Evolutionary conservation across 257 asterid species (phyloP).

Genomic region (Ilex aquifolium): DNA sequence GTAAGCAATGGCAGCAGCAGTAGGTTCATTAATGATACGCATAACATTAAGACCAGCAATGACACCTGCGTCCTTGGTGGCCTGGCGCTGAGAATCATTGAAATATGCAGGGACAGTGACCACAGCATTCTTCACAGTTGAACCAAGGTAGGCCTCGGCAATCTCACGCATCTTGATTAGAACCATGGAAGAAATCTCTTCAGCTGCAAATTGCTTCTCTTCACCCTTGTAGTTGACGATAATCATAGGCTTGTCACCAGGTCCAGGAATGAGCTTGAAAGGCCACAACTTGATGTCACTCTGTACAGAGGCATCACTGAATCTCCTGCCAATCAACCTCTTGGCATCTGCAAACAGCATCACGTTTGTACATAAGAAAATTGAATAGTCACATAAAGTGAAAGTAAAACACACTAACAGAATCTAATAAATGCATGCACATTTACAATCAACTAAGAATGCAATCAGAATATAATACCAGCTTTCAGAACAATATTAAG

Average conservation of each 20-base stretch:
- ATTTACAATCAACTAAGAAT: too few relatives aligned
- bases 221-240: constrained; percentile 44
- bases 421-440: too few relatives aligned
- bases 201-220: constrained; percentile 53
- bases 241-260: constrained; percentile 50
- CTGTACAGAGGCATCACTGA: constrained; percentile 42
- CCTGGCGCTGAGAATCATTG: constrained; percentile 49
- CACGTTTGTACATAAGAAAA: too few relatives aligned
- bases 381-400: too few relatives aligned
- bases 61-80: constrained; percentile 52
- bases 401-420: too few relatives aligned
- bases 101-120: constrained; percentile 55
- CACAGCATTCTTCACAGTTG: constrained; percentile 38
- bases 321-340: constrained; percentile 49
- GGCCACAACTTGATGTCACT: constrained; percentile 55
- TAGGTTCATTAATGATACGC: constrained; percentile 50
- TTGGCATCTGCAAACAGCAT: constrained; percentile 29
- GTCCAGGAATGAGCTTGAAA: constrained; percentile 35
- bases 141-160: constrained; percentile 47
- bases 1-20: constrained; percentile 52
- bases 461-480: too few relatives aligned
- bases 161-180: constrained; percentile 50
- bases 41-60: constrained; percentile 48
- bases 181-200: constrained; percentile 53
- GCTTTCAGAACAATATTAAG: too few relatives aligned